A percentile compares a stretch with the other conserved stretches of the same genome.
phyloP scores from a whole-genome alignment of 2,329 filamentous ascomycete species.

The Pleomassaria siparia region DNA sequence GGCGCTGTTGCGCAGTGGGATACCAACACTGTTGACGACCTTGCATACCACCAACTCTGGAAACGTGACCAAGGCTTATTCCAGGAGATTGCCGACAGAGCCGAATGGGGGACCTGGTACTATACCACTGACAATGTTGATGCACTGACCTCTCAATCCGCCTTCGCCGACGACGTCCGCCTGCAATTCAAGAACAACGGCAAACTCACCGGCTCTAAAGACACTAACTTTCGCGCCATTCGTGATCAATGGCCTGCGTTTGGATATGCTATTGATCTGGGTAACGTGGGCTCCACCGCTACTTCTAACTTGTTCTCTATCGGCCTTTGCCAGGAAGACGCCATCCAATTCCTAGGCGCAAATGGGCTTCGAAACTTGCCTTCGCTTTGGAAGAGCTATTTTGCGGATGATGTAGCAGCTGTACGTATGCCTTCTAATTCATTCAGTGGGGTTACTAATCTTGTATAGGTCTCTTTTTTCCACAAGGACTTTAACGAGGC shows the following conservation, averaged over 20 bases:
- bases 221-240: constrained; percentile 54
- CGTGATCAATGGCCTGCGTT: constrained; percentile 55
- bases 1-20: constrained; percentile 63
- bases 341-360: constrained; percentile 53
- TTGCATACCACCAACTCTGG: constrained; percentile 64
- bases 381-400: constrained; percentile 55
- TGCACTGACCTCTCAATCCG: constrained; percentile 51
- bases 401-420: constrained; percentile 47
- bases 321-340: constrained; percentile 52
- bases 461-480: constrained; percentile 47
- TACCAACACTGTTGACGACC: constrained; percentile 43
- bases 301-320: constrained; percentile 52
- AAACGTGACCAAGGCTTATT: constrained; percentile 52
- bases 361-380: constrained; percentile 42
- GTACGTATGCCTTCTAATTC: constrained; percentile 32
- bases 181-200: constrained; percentile 49
- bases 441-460: constrained; percentile 2
- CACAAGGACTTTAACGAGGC: constrained; percentile 49
- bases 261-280: constrained; percentile 55
- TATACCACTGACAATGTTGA: constrained; percentile 50
- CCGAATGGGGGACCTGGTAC: constrained; percentile 58
- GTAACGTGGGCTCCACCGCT: constrained; percentile 42
- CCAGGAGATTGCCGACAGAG: constrained; percentile 50
- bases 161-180: constrained; percentile 50
- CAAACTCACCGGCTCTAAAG: constrained; percentile 47